Base-by-base conservation (phyloP, 306 rosid genomes). In the Canavalia ensiformis region DNA sequence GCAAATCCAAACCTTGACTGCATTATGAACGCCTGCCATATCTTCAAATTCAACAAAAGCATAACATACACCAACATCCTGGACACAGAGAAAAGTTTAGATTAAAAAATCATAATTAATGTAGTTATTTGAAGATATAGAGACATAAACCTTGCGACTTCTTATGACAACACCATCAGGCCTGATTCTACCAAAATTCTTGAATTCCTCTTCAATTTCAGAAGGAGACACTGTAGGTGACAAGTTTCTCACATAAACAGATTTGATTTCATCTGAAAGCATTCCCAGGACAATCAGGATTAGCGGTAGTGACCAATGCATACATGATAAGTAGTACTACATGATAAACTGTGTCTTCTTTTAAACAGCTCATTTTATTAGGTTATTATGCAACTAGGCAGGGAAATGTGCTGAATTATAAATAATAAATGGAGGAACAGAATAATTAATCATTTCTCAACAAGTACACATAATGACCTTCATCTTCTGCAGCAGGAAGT, bases 41-140 rank as follows among this genome's bases (percentile, higher is more conserved):
- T 93, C 97, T 90, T 93, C 96, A 37, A 95, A 95, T 84, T 95
- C 98, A 76, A 95, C 96, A 86, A 95, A 95, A 55, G 99, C 99
- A 33, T 95, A 95, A 88, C 99, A 93, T 52, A 93, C 94, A 56
- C 99, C 99, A 85, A 95, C 94, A 75, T 95, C 99, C 98, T 95
- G 95, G 72, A 83, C 57, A 81, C 29, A 74, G 28, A n/a, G 59
- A 70, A 81, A 60, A 41, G 31, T 75, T 85, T 41, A 79, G 86
- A 81, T 74, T 59, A 55, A 55, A 51, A 56, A 50, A 3, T 63
- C 68, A 46, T 28, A 68, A 75, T 29, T 45, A 25, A 68, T 67
- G 82, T 13, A 50, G 76, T 59, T 37, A 68, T 46, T 44, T 71
- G n/a, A 52, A 75, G 67, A 86, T 73, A 66, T 34, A 76, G 56